Evolutionary conservation across 202 grass and related monocot species (phyloP), one percentile per base, ranked within the genome.

Genomic region (Panicum hallii): DNA sequence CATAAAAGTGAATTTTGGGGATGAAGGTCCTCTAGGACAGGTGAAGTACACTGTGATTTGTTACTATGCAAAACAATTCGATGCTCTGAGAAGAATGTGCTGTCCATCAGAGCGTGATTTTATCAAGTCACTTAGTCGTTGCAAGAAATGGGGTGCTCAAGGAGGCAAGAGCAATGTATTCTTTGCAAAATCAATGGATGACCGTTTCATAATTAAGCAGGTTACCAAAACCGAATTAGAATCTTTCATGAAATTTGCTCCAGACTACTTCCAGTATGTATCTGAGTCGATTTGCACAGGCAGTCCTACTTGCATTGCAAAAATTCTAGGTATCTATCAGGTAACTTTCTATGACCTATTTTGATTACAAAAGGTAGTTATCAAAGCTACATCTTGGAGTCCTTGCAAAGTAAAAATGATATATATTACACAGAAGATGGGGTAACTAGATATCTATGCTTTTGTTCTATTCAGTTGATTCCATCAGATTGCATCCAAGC

Each of bases 81-180:
- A 94, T 70, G 87, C 84, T 44, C 84, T 99, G 83, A 94, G 97
- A 77, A 92, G 90, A 92, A 82, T 90, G 53, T 95, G 97, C 75
- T 99, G 91, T 85, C 93, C 92, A 82, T 96, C 91, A 7, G 97
- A 99, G 93, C 69, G 89, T 63, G 93, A 99, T 91, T 99, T 99
- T 89, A 73, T 99, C 47, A 96, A 90, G 84, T 99, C 97, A 44
- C 88, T 96, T 23, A 96, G 97, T 79, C 90, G 93, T 82, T 99
- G 97, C 84, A 99, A 99, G 82, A 99, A 99, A 89, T 99, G 97
- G 97, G 90, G 92, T 49, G 97, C 97, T 63, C 91, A 97, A 87
- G 97, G 97, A 86, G 97, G 97, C 55, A 99, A 99, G 82, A 99
- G 97, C 70, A 99, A 99, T 86, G 97, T 99, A 66, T 99, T 99